Evolutionary conservation across 2,329 filamentous ascomycete genomes (phyloP).

Genomic region (Trematosphaeria pertusa): DNA sequence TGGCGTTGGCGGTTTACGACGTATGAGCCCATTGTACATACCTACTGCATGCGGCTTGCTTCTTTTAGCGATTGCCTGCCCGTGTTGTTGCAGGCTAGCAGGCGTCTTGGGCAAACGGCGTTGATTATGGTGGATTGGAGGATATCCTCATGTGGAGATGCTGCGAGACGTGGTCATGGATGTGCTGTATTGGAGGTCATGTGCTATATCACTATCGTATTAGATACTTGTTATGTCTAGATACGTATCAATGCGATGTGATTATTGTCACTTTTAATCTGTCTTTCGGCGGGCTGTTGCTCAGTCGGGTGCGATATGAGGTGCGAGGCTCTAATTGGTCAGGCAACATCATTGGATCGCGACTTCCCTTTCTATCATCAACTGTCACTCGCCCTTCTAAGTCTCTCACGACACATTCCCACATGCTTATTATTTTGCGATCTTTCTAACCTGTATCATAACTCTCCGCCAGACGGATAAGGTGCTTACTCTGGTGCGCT

Average conservation of each 20-base stretch:
- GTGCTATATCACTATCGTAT: constrained; percentile 36
- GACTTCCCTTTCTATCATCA: constrained; percentile 19
- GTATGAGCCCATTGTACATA: constrained; percentile 41
- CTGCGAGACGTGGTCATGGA: constrained; percentile 21
- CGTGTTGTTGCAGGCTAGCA: constrained; percentile 25
- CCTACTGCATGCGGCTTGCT: constrained; percentile 31
- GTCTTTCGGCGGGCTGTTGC: too few relatives aligned
- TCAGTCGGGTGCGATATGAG: too few relatives aligned
- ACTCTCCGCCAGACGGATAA: too few relatives aligned
- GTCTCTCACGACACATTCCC: neutral
- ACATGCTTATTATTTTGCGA: too few relatives aligned
- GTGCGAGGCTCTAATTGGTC: constrained; percentile 33
- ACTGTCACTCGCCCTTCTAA: constrained; percentile 1
- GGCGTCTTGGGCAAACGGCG: constrained; percentile 20
- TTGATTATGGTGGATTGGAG: constrained; percentile 28
- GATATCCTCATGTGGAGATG: constrained; percentile 29
- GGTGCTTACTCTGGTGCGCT: too few relatives aligned
- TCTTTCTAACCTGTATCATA: too few relatives aligned
- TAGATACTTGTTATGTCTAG: constrained; percentile 23
- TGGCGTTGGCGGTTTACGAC: constrained; percentile 28
- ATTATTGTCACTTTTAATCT: constrained; percentile 18
- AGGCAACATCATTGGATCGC: constrained; percentile 21
- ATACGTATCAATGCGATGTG: constrained; percentile 28
- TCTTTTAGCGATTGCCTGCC: constrained; percentile 17
- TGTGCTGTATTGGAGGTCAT: constrained; percentile 16